A percentile compares a stretch with the other conserved stretches of the same genome.
phyloP scores from a whole-genome alignment of 805 yeast species.

The Ogataea polymorpha region DNA sequence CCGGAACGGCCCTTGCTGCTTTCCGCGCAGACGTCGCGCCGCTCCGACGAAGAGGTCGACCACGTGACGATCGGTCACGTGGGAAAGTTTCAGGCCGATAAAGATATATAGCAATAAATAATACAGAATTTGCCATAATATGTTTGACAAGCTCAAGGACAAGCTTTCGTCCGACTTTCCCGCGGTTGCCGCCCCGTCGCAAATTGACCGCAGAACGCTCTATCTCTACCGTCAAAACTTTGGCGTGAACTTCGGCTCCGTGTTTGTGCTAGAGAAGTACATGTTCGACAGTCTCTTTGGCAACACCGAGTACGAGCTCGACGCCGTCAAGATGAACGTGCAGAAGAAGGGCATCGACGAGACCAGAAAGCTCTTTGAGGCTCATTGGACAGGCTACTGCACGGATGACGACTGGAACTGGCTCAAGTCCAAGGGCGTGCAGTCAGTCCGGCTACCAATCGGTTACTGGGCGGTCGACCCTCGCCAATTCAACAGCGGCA shows the following conservation, averaged over 20 bases:
- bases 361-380: constrained; percentile 50
- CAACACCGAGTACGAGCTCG: constrained; percentile 65
- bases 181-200: constrained; percentile 34
- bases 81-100: constrained; percentile 1
- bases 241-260: constrained; percentile 84
- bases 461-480: constrained; percentile 88
- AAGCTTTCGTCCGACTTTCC: constrained; percentile 33
- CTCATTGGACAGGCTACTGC: constrained; percentile 65
- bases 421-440: constrained; percentile 65
- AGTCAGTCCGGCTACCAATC: constrained; percentile 78
- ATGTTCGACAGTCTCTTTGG: constrained; percentile 62
- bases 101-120: constrained; percentile 3
- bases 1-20: constrained; percentile 14
- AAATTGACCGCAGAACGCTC: constrained; percentile 38
- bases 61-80: constrained; percentile 4
- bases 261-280: constrained; percentile 80
- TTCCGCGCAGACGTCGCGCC: constrained; percentile 17
- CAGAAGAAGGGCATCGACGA: constrained; percentile 49
- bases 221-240: constrained; percentile 60
- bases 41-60: not conserved
- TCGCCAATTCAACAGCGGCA: constrained; percentile 52
- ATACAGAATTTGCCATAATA: not conserved
- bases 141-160: constrained; percentile 19
- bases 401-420: constrained; percentile 76
- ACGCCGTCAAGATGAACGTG: constrained; percentile 56